Percentiles rank a stretch among this genome's conserved stretches.
Evolutionary conservation across 164 flowering plant genomes (phyloP).

Genomic region (Annona squamosa): DNA sequence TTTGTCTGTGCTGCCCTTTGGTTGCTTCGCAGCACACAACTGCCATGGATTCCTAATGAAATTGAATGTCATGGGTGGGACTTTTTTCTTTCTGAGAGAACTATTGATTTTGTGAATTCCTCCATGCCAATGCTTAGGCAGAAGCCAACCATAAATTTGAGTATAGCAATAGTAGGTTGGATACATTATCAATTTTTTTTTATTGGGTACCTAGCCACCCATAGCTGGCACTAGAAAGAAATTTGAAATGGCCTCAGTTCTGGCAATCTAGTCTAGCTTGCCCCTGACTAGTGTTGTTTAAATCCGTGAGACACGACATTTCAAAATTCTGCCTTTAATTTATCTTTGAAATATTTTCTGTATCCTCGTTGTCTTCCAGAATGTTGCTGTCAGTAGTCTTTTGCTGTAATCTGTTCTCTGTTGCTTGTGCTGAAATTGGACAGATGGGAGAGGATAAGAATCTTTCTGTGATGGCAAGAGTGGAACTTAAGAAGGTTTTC

Average conservation of each 20-base stretch:
- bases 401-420: neutral
- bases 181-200: neutral
- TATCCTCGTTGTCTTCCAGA: neutral
- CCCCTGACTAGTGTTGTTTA: neutral
- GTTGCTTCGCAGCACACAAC: neutral
- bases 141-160: neutral
- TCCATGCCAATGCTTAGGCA: too few relatives aligned
- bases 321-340: neutral
- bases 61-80: neutral
- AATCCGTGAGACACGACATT: neutral
- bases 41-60: neutral
- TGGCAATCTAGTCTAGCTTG: neutral
- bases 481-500: slow-evolving; percentile 70
- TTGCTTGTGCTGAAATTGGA: slow-evolving; percentile 6
- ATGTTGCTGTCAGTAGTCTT: neutral
- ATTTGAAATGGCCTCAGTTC: neutral
- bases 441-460: slow-evolving; percentile 79
- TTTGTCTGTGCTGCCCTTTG: neutral
- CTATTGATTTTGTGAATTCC: too few relatives aligned
- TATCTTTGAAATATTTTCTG: neutral
- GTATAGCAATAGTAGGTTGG: neutral
- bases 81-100: too few relatives aligned
- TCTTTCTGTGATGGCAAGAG: slow-evolving; percentile 47
- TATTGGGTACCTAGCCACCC: neutral
- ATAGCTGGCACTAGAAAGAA: neutral